A percentile compares a stretch with the other conserved stretches of the same genome.
Evolutionary conservation across 257 asterid species (phyloP).

Genomic region (Plantago elongata): DNA sequence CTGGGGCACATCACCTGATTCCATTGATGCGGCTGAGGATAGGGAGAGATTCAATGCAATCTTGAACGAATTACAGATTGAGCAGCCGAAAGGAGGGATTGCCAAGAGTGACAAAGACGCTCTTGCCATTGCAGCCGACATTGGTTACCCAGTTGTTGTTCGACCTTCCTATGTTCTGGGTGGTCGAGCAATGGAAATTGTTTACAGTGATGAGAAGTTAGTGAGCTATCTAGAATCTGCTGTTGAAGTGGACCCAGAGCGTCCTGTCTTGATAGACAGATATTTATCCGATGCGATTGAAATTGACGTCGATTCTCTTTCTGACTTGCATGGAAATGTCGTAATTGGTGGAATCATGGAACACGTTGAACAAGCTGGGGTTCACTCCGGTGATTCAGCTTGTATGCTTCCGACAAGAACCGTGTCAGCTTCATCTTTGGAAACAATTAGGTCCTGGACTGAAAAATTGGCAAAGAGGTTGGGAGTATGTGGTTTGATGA

Average conservation of each 20-base stretch:
- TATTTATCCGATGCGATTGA: constrained; percentile 89
- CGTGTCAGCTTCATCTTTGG: constrained; percentile 57
- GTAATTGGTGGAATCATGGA: constrained; percentile 99
- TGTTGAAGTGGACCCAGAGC: constrained; percentile 93
- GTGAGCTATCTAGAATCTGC: constrained; percentile 78
- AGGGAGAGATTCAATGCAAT: constrained; percentile 84
- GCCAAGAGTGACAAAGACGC: constrained; percentile 92
- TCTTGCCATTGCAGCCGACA: constrained; percentile 79
- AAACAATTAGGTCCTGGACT: constrained; percentile 83
- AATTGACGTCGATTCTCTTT: constrained; percentile 79
- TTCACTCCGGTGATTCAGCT: constrained; percentile 96
- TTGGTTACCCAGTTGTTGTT: constrained; percentile 94
- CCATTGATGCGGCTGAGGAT: constrained; percentile 98
- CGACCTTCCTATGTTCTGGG: constrained; percentile 96
- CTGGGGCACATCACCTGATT: constrained; percentile 98
- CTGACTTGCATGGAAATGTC: constrained; percentile 77
- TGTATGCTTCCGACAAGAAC: constrained; percentile 95
- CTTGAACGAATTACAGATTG: constrained; percentile 71
- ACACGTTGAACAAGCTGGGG: constrained; percentile 97
- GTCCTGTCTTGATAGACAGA: constrained; percentile 83
- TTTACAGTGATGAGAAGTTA: constrained; percentile 81
- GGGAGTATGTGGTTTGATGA: constrained; percentile 84
- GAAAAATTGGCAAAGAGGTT: constrained; percentile 72
- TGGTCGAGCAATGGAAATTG: constrained; percentile 99
- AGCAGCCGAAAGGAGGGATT: constrained; percentile 96